Percentiles rank a stretch among this genome's conserved stretches.
These are phyloP conservation scores for Cryptococcus wingfieldii DNA, from an alignment of 1,284 basidiomycete species.

Conservation along the genomic window DNA sequence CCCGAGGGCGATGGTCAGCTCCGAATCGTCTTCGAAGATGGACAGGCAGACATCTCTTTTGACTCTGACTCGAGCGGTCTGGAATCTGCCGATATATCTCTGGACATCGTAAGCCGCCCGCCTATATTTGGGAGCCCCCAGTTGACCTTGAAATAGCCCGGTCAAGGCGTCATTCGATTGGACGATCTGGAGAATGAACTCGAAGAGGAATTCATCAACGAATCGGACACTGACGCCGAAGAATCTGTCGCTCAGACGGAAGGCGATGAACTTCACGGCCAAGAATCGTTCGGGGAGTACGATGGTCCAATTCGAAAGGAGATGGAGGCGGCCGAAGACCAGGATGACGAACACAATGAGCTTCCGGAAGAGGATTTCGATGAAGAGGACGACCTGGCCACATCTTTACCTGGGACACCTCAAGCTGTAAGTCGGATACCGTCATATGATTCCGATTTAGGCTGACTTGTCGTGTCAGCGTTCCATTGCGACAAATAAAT, in stretches of 20 bases:
- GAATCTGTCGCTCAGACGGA: slow-evolving; percentile 1
- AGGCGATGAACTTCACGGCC: background rate
- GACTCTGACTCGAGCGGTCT: slow-evolving; percentile 33
- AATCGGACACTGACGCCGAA: slow-evolving; percentile 2
- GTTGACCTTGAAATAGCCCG: slow-evolving; percentile 18
- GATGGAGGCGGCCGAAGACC: slow-evolving; percentile 1
- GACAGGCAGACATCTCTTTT: slow-evolving; percentile 18
- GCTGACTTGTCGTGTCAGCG: slow-evolving; percentile 5
- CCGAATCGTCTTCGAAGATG: slow-evolving; percentile 34
- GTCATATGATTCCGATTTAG: background rate
- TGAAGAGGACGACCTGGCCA: slow-evolving; percentile 13
- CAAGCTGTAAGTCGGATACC: slow-evolving; percentile 5
- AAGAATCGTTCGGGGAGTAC: slow-evolving; percentile 2
- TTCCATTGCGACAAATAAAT: slow-evolving; percentile 13
- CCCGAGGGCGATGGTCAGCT: slow-evolving; percentile 7
- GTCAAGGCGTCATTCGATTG: slow-evolving; percentile 21
- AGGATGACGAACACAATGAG: slow-evolving; percentile 11
- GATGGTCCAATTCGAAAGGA: slow-evolving; percentile 1
- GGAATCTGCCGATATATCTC: slow-evolving; percentile 31
- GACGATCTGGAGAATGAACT: slow-evolving; percentile 2
- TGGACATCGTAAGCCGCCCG: slow-evolving; percentile 30
- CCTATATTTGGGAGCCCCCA: background rate
- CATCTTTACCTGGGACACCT: slow-evolving; percentile 18
- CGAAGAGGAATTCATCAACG: slow-evolving; percentile 9
- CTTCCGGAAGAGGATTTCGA: slow-evolving; percentile 7